Evolutionary conservation across 495 filamentous ascomycete genomes (phyloP).

Genomic region (Aspergillus campestris): DNA sequence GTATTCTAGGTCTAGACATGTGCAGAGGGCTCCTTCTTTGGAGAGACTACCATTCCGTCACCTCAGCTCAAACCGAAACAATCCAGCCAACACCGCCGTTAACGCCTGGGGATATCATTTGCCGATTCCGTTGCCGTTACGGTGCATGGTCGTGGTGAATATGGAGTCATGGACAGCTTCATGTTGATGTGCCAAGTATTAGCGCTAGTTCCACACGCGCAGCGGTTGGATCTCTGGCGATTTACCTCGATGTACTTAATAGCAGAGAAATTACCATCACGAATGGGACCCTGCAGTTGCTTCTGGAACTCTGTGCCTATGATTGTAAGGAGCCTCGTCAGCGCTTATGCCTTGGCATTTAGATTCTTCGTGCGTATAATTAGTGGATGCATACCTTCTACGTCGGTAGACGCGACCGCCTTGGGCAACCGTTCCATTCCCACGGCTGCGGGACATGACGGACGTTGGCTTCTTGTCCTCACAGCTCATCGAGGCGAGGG

Average conservation of each 20-base stretch:
- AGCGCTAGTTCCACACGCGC: background rate
- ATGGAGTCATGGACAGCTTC: no score
- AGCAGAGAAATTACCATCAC: background rate
- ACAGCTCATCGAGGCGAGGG: conserved; percentile 77
- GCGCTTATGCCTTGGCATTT: background rate
- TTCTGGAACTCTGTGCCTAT: conserved; percentile 5
- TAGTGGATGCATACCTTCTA: conserved; percentile 10
- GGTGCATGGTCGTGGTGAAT: no score
- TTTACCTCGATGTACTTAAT: background rate
- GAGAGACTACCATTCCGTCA: no score
- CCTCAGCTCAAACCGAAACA: no score
- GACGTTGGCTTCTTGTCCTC: conserved; percentile 60
- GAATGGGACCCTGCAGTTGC: background rate
- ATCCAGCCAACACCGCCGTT: no score
- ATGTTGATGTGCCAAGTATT: no score
- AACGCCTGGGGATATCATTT: no score
- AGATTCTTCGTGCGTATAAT: background rate
- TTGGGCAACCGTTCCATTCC: conserved; percentile 30
- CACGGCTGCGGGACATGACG: conserved; percentile 68
- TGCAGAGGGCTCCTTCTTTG: no score
- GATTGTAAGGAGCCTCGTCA: background rate
- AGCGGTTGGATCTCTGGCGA: background rate
- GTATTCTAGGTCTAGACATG: conserved; percentile 3
- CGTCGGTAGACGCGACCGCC: conserved; percentile 27
- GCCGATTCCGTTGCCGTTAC: no score